Evolutionary conservation across 495 filamentous ascomycete species (phyloP).

Genomic region (Penicillium turbatum): DNA sequence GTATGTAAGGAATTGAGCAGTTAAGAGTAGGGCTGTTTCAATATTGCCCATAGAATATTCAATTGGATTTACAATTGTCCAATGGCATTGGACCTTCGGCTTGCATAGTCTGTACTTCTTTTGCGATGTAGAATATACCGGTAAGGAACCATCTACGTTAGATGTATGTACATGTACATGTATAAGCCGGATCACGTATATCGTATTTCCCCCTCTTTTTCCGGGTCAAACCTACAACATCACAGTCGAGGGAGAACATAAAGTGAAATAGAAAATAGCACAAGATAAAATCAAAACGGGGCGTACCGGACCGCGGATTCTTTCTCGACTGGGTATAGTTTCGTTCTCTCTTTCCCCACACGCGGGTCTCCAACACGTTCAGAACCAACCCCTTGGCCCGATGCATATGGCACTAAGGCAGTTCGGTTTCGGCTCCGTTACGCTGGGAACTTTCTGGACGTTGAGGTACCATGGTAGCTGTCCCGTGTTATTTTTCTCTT

Average conservation of each 20-base stretch:
- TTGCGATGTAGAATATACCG: too few species aligned
- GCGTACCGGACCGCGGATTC: constrained; percentile 1
- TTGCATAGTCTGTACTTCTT: background rate
- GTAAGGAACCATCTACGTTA: too few species aligned
- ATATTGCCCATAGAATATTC: background rate
- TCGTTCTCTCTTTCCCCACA: background rate
- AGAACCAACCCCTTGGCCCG: constrained; percentile 7
- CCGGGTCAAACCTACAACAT: background rate
- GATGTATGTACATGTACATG: too few species aligned
- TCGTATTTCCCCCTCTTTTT: background rate
- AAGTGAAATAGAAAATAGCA: background rate
- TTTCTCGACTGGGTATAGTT: background rate
- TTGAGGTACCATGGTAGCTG: background rate
- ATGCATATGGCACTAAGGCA: background rate
- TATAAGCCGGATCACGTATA: background rate
- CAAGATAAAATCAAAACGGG: background rate
- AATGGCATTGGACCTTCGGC: background rate
- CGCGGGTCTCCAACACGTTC: constrained; percentile 3
- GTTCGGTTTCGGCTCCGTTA: constrained; percentile 16
- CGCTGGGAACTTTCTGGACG: constrained; percentile 2
- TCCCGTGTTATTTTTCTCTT: background rate
- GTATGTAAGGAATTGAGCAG: background rate
- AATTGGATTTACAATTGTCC: background rate
- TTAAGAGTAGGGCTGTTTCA: background rate
- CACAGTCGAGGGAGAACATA: background rate